A percentile compares a stretch with the other conserved stretches of the same genome.
Conservation (phyloP, 1,139 yeast genomes). For the Sporopachydermia cereana region DNA sequence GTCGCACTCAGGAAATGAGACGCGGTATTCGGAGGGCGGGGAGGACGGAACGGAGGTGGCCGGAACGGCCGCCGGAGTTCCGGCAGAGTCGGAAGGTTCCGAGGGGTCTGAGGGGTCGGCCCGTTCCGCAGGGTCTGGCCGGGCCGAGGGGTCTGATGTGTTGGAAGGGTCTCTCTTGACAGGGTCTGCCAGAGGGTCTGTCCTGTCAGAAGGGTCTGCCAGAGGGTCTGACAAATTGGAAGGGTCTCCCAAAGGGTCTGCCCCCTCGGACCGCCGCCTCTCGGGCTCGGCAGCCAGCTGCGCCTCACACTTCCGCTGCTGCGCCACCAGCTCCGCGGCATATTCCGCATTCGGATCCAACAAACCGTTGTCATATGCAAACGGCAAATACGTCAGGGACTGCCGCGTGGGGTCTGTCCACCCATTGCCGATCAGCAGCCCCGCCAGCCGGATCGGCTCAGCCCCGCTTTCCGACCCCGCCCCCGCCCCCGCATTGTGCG, state of each 20-base stretch:
- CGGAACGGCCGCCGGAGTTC: too few relatives aligned
- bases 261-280: too few relatives aligned
- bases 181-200: conserved; percentile 19
- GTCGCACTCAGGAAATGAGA: conserved; percentile 38
- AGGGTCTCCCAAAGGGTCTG: too few relatives aligned
- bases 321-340: conserved; percentile 21
- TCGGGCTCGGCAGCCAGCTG: not conserved
- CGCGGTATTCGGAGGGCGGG: conserved; percentile 20
- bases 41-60: conserved; percentile 7
- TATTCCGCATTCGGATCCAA: conserved; percentile 26
- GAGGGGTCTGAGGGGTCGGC: not conserved
- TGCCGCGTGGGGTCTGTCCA: conserved; percentile 92
- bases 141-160: too few relatives aligned
- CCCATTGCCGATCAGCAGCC: conserved; percentile 84
- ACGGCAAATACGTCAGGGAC: conserved; percentile 73
- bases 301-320: conserved; percentile 19
- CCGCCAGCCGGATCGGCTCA: conserved; percentile 18
- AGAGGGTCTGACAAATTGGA: too few relatives aligned
- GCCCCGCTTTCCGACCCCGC: conserved; percentile 4
- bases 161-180: too few relatives aligned
- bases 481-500: conserved; percentile 29
- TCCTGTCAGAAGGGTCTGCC: too few relatives aligned
- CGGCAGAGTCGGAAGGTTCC: not conserved
- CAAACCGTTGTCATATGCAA: conserved; percentile 47
- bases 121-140: not conserved